phyloP scores from a whole-genome alignment of 495 filamentous ascomycete species.

The Poronia punctata region DNA sequence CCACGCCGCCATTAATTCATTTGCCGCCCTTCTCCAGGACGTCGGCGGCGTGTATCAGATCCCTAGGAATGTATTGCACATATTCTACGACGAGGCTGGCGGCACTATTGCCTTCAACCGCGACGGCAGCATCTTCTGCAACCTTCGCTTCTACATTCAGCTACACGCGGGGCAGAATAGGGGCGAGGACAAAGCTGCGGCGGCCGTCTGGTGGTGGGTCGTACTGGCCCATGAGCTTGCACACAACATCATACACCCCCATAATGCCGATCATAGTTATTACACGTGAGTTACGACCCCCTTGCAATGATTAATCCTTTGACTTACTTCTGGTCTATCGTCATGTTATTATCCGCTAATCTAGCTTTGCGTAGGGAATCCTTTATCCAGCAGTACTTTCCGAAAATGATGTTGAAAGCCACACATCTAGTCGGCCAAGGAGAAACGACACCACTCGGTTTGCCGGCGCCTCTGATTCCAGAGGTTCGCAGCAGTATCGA shows the following conservation, averaged over 20 bases:
- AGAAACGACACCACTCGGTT: not conserved
- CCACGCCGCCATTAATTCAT: constrained; percentile 55
- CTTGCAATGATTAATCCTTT: no score
- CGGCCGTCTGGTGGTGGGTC: constrained; percentile 85
- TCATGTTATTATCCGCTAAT: no score
- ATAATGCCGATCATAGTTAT: constrained; percentile 76
- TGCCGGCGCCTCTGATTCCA: not conserved
- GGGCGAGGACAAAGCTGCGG: constrained; percentile 48
- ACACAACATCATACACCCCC: constrained; percentile 78
- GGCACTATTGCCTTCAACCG: constrained; percentile 90
- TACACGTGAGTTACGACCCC: constrained; percentile 78
- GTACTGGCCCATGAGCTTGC: constrained; percentile 88
- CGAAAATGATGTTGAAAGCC: constrained; percentile 38
- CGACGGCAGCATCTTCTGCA: constrained; percentile 84
- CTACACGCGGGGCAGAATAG: constrained; percentile 52
- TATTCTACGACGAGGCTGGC: constrained; percentile 77
- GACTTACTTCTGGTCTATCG: no score
- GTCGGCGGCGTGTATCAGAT: constrained; percentile 65
- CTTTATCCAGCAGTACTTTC: constrained; percentile 44
- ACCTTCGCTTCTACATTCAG: constrained; percentile 77
- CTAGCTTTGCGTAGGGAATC: constrained; percentile 44
- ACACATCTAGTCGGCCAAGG: constrained; percentile 12
- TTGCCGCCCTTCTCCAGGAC: constrained; percentile 64
- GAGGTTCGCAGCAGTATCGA: not conserved
- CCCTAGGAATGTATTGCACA: constrained; percentile 55